A percentile compares a stretch with the other conserved stretches of the same genome.
phyloP scores from a whole-genome alignment of 2,329 filamentous ascomycete species.

The Pyrenophora teres region DNA sequence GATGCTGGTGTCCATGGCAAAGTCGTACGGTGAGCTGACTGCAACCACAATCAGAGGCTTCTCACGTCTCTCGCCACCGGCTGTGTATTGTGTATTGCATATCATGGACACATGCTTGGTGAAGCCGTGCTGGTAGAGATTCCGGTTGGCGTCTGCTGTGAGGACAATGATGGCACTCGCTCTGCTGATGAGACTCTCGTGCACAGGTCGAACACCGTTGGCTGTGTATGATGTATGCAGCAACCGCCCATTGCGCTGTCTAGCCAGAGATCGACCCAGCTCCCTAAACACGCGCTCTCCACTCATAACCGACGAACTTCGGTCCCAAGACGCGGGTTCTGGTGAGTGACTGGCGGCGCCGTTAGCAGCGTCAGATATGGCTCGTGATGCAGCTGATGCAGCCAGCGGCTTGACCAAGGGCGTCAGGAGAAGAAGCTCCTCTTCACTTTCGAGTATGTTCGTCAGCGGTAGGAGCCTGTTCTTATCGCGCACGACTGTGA shows the following conservation, averaged over 20 bases:
- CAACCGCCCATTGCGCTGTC: conserved; percentile 82
- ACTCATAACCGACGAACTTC: conserved; percentile 74
- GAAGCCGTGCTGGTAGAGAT: conserved; percentile 91
- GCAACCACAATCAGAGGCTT: conserved; percentile 90
- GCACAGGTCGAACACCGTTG: conserved; percentile 87
- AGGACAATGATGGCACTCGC: conserved; percentile 88
- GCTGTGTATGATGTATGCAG: conserved; percentile 95
- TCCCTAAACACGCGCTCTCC: conserved; percentile 92
- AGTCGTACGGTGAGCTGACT: conserved; percentile 95
- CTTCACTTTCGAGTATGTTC: conserved; percentile 77
- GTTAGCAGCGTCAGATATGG: conserved; percentile 63
- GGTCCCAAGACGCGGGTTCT: conserved; percentile 62
- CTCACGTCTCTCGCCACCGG: conserved; percentile 71
- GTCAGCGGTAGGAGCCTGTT: conserved; percentile 82
- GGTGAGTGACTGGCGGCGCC: conserved; percentile 56
- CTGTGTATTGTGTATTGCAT: conserved; percentile 77
- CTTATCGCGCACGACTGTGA: conserved; percentile 90
- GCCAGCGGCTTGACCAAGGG: conserved; percentile 91
- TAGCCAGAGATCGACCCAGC: conserved; percentile 82
- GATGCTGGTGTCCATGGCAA: conserved; percentile 88
- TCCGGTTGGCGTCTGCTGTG: conserved; percentile 91
- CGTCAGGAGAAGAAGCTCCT: conserved; percentile 87
- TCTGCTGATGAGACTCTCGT: conserved; percentile 88
- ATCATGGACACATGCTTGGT: conserved; percentile 97
- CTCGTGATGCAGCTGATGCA: conserved; percentile 80